Conservation (phyloP, 768 basidiomycete genomes). For the Lentinula guzmanii region DNA sequence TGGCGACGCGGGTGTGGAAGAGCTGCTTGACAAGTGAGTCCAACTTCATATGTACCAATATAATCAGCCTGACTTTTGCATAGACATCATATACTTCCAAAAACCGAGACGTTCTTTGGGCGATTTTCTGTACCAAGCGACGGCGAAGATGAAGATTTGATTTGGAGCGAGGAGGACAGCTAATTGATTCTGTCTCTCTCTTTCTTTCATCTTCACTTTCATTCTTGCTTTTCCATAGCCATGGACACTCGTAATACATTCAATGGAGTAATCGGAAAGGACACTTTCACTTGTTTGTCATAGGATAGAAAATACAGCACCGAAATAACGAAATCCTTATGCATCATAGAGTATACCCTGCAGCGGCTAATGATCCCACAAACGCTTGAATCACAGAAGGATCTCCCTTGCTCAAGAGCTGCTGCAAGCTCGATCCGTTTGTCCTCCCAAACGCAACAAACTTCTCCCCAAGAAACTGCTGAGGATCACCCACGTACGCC, state of each 20-base stretch:
- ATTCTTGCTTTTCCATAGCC: not conserved
- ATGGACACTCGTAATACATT: not conserved
- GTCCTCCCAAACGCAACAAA: slow-evolving; percentile 32
- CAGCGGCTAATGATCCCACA: not conserved
- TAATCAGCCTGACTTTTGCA: slow-evolving; percentile 1
- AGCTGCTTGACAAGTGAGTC: slow-evolving; percentile 56
- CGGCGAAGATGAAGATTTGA: slow-evolving; percentile 44
- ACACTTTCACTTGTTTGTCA: no score
- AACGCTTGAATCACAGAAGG: slow-evolving; percentile 20
- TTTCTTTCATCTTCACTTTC: not conserved
- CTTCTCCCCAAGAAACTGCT: slow-evolving; percentile 45
- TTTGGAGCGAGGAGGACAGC: slow-evolving; percentile 32
- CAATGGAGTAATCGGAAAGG: no score
- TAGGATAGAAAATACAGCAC: not conserved
- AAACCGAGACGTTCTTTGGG: slow-evolving; percentile 25
- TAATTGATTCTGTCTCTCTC: not conserved
- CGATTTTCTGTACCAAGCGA: slow-evolving; percentile 44
- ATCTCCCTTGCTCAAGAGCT: slow-evolving; percentile 29
- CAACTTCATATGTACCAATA: slow-evolving; percentile 1
- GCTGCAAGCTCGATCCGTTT: slow-evolving; percentile 16
- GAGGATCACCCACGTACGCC: slow-evolving; percentile 51
- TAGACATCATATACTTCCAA: slow-evolving; percentile 37
- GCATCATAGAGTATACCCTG: slow-evolving; percentile 4
- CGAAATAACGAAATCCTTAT: not conserved
- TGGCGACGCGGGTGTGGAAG: slow-evolving; percentile 59